These are phyloP conservation scores for Acacia pycnantha DNA, from an alignment of 331 rosid species.

Conservation along the genomic window DNA sequence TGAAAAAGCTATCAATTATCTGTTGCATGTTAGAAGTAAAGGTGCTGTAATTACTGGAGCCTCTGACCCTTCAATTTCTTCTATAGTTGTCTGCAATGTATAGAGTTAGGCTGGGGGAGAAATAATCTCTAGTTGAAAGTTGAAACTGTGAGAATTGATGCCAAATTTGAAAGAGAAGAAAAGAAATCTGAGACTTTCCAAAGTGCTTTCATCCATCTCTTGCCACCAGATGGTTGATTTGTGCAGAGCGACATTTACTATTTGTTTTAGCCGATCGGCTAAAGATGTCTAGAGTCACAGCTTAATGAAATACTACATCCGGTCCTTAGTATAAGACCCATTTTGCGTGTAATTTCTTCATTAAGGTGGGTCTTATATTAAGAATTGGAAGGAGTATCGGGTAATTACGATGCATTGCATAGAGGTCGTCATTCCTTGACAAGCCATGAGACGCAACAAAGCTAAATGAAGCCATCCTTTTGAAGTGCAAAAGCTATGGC, in stretches of 20 bases:
- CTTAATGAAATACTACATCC: not conserved
- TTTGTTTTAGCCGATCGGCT: not conserved
- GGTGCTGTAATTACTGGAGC: slow-evolving; percentile 73
- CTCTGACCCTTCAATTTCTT: slow-evolving; percentile 66
- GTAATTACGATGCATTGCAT: not conserved
- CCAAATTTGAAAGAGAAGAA: not conserved
- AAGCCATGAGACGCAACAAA: not conserved
- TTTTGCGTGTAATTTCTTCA: too few relatives aligned
- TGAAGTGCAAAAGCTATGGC: not conserved
- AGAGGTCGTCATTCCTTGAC: not conserved
- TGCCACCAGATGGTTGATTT: slow-evolving; percentile 1
- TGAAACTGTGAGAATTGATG: not conserved
- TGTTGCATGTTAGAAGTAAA: slow-evolving; percentile 48
- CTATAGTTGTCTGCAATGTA: slow-evolving; percentile 57
- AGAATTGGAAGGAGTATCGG: not conserved
- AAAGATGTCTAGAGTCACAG: not conserved
- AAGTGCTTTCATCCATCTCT: slow-evolving; percentile 10
- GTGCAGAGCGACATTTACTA: not conserved
- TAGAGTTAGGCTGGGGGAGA: slow-evolving; percentile 11
- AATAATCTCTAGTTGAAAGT: not conserved
- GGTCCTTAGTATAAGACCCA: too few relatives aligned
- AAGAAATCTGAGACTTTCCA: not conserved
- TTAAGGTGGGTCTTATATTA: too few relatives aligned
- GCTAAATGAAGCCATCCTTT: not conserved
- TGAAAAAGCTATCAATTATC: slow-evolving; percentile 58